Evolutionary conservation across 176 grass and related monocot genomes (phyloP), one percentile per base, ranked within the genome.

Genomic region (Oryza glaberrima): DNA sequence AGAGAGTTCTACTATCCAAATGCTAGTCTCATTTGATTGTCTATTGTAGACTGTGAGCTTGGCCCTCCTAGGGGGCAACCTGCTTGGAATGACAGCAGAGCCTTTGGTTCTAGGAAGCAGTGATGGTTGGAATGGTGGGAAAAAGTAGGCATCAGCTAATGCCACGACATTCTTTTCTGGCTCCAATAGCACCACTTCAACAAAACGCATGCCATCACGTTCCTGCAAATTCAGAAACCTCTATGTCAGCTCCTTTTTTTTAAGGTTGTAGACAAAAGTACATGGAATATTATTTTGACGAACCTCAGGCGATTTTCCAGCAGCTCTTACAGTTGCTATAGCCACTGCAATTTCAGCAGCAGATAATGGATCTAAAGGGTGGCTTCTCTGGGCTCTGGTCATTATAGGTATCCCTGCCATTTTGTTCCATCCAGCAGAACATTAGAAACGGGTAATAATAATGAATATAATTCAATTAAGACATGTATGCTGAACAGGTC

Each of bases 321-420:
- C 97, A 81, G 92, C 92, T 64, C 97, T 92, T 73, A 99, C 97
- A 82, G 97, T 99, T 89, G 88, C 91, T 83, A 99, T 84, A 84
- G 97, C 97, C 20, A 99, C 97, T 73, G 97, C 93, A 82, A 99
- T 96, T 94, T 99, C 97, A 84, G 97, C 97, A 61, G 97, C 94
- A 79, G 97, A 99, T 87, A 99, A 87, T 54, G 97, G 97, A 43
- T 99, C 94, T 82, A 99, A 90, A 75, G 97, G 97, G 78, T 99
- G 97, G 54, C 92, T 89, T 86, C 94, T 92, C 79, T 99, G 97
- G 66, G 88, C 94, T 86, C 97, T 90, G 34, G 90, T 96, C 97
- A 96, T 99, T 80, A 96, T 88, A n/a, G 97, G 78, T 83, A 99
- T 96, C 80, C 97, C 97, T 99, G 92, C 44, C 87, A 44, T 81